Evolutionary conservation across 2,329 filamentous ascomycete species (phyloP).

Genomic region (Aspergillus caelatus): DNA sequence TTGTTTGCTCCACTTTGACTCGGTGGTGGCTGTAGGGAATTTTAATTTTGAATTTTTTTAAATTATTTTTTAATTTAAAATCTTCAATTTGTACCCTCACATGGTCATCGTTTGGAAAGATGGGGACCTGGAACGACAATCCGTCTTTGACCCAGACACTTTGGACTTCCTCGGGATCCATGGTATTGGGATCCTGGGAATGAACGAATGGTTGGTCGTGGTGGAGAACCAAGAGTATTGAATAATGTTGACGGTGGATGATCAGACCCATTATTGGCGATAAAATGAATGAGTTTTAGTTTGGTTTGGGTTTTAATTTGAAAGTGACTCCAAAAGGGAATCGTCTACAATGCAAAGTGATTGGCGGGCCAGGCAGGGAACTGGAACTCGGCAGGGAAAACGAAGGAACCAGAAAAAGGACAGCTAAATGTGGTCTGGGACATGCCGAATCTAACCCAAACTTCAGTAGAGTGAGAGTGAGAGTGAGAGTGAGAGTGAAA

Average conservation of each 20-base stretch:
- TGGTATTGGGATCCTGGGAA: background rate
- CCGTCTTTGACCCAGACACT: slow-evolving; percentile 15
- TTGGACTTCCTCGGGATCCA: slow-evolving; percentile 6
- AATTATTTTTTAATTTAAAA: background rate
- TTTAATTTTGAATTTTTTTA: background rate
- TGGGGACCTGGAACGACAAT: slow-evolving; percentile 7
- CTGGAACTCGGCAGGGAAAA: slow-evolving; percentile 10
- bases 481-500: slow-evolving; percentile 1
- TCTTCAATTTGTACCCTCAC: background rate
- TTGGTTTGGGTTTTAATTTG: background rate
- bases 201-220: slow-evolving; percentile 9
- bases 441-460: slow-evolving; percentile 20
- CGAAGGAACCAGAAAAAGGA: slow-evolving; percentile 14
- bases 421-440: slow-evolving; percentile 11
- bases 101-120: background rate
- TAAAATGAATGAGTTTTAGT: slow-evolving; percentile 7
- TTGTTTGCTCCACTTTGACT: slow-evolving; percentile 15
- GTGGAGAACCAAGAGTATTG: slow-evolving; percentile 7
- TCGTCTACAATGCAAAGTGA: slow-evolving; percentile 1
- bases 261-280: slow-evolving; percentile 18
- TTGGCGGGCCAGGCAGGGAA: slow-evolving; percentile 11
- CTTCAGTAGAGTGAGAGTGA: slow-evolving; percentile 10
- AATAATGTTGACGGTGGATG: slow-evolving; percentile 20
- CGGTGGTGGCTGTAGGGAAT: background rate
- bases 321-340: slow-evolving; percentile 6